Conservation (phyloP, 176 grass and related monocot species). For the Paspalum notatum region DNA sequence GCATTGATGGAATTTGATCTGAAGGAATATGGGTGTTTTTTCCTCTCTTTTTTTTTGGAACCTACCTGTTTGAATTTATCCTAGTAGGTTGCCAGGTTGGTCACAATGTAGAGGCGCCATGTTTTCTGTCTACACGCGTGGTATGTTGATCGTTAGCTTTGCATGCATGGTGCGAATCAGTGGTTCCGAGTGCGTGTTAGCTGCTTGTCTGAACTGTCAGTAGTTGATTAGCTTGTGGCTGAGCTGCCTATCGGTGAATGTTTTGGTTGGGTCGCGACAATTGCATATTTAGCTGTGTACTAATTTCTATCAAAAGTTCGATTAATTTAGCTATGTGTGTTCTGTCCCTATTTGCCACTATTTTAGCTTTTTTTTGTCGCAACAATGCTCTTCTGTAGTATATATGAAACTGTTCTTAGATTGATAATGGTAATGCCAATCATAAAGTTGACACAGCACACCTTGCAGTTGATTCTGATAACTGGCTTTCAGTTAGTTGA, state of each 20-base stretch:
- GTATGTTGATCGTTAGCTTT: neutral
- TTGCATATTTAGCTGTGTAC: neutral
- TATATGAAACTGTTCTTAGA: slow-evolving; percentile 3
- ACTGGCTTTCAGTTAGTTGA: slow-evolving; percentile 13
- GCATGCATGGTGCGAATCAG: neutral
- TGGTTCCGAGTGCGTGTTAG: slow-evolving; percentile 7
- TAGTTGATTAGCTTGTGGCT: neutral
- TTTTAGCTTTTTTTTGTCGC: slow-evolving; percentile 1
- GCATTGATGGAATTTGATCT: neutral
- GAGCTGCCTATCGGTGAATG: neutral
- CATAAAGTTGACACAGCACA: neutral
- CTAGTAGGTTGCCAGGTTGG: neutral
- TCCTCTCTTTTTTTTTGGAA: neutral
- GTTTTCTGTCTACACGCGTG: no score
- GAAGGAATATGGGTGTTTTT: neutral
- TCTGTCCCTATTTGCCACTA: neutral
- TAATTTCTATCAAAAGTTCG: neutral
- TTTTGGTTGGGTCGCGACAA: slow-evolving; percentile 6
- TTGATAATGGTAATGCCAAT: neutral
- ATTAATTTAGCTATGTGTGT: neutral
- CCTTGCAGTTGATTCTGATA: neutral
- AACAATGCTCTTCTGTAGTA: neutral
- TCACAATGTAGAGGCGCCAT: slow-evolving; percentile 1
- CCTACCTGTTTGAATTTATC: no score
- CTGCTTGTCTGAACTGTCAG: neutral